Evolutionary conservation across 2,329 filamentous ascomycete genomes (phyloP).

Genomic region (Elsinoe ampelina): DNA sequence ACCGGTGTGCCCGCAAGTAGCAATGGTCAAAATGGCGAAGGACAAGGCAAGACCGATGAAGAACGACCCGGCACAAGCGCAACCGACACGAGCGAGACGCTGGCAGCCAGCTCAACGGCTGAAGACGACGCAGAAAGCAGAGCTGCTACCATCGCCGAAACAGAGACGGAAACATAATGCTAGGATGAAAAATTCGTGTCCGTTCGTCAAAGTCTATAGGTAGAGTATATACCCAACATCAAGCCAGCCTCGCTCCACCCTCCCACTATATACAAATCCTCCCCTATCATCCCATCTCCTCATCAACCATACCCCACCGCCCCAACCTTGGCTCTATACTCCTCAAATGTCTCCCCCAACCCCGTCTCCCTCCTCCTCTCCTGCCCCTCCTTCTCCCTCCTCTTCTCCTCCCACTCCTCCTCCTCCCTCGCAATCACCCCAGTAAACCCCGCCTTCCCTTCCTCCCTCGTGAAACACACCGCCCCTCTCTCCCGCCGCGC

Average conservation of each 20-base stretch:
- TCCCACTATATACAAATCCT: background rate
- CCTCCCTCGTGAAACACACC: constrained; percentile 36
- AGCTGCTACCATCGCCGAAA: background rate
- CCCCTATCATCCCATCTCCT: background rate
- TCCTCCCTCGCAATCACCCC: constrained; percentile 35
- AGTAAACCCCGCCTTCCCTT: constrained; percentile 31
- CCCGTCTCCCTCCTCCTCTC: constrained; percentile 22
- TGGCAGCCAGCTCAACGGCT: background rate
- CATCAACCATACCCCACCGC: constrained; percentile 26
- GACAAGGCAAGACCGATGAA: background rate
- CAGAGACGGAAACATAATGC: background rate
- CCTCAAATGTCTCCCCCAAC: constrained; percentile 34
- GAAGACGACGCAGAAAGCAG: background rate
- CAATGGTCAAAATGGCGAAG: constrained; percentile 1
- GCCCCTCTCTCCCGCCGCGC: constrained; percentile 34
- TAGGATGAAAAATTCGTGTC: background rate
- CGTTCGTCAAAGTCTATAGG: constrained; percentile 6
- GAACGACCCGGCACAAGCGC: constrained; percentile 7
- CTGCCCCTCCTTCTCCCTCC: constrained; percentile 21
- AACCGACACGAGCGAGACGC: constrained; percentile 5
- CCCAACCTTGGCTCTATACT: constrained; percentile 36
- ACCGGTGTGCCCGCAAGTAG: background rate
- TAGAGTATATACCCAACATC: constrained; percentile 7
- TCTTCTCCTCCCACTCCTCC: constrained; percentile 36
- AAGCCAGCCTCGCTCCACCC: background rate